Evolutionary conservation across 2,329 filamentous ascomycete species (phyloP).

Genomic region (Aspergillus piperis): DNA sequence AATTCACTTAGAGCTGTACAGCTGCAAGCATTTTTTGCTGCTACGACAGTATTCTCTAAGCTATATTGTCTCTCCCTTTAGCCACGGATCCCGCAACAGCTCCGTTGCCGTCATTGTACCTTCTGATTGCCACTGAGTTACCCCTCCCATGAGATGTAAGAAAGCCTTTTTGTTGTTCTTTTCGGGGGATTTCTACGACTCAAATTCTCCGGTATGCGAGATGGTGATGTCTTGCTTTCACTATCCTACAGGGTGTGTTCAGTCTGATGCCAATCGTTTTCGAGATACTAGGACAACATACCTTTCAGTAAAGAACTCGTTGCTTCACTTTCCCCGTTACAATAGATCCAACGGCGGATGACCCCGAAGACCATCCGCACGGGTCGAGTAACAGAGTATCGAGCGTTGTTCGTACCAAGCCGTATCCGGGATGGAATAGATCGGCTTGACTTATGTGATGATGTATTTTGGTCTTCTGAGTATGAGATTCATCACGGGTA

Average conservation of each 20-base stretch:
- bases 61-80: constrained; percentile 6
- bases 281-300: constrained; percentile 16
- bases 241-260: too few species aligned
- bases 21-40: too few species aligned
- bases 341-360: constrained; percentile 43
- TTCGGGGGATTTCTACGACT: constrained; percentile 23
- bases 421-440: constrained; percentile 29
- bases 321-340: constrained; percentile 32
- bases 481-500: constrained; percentile 19
- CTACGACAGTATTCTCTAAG: too few species aligned
- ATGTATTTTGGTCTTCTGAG: constrained; percentile 33
- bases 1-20: too few species aligned
- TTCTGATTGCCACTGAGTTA: constrained; percentile 24
- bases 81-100: constrained; percentile 22
- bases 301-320: constrained; percentile 47
- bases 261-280: too few species aligned
- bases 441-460: constrained; percentile 26
- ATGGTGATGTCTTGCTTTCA: constrained; percentile 25
- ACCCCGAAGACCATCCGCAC: constrained; percentile 46
- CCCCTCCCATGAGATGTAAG: constrained; percentile 18
- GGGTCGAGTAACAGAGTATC: constrained; percentile 42
- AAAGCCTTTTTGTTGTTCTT: constrained; percentile 21
- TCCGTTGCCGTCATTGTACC: constrained; percentile 22
- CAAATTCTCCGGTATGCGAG: constrained; percentile 13
- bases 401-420: constrained; percentile 32